Base-by-base conservation (phyloP, 176 grass and related monocot species). In the Microstegium vimineum region DNA sequence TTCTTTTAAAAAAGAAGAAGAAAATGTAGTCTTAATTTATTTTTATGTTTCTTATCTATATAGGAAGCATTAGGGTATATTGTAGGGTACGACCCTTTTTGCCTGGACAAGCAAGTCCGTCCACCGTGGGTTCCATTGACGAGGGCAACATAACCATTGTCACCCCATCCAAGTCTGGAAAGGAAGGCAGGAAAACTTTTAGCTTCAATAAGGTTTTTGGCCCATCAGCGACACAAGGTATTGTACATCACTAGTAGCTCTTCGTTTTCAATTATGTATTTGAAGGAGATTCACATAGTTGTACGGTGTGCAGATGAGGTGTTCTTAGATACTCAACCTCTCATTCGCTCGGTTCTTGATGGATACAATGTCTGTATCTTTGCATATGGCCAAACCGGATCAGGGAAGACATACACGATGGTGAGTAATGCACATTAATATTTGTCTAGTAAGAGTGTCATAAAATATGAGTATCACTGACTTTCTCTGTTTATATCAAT, bases 301-400 rank as follows among this genome's bases (percentile, higher is more conserved):
- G 75, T 71, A 70, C 22, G 28, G 56, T 32, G 0, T 90, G 73
- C 85, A 99, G 96, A 94, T 77, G 93, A 95, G 87, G 96, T 99
- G 31, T 99, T 99, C 83, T 85, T 95, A 62, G 96, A 99, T 89
- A 99, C 93, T n/a, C 93, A 89, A 54, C 93, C 96, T 70, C 93
- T 99, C 31, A 96, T 99, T 89, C 93, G 93, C 30, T 99, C 96
- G 1, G 91, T 99, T 73, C 90, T 99, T 85, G 96, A 99, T 85
- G 96, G 96, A 62, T 99, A 95, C 80, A 99, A 99, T 80, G 96
- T 99, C 67, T 99, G 96, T 69, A 99, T 99, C 89, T 99, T 99
- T 75, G 96, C 96, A 71, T 99, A 99, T 82, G 96, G 96, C 54
- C 96, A 99, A 90, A 99, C 96, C 8, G 96, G 96, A 67, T 99